Percentiles rank a stretch among this genome's conserved stretches.
Evolutionary conservation across 257 asterid species (phyloP).

Genomic region (Solanum paucissectum): DNA sequence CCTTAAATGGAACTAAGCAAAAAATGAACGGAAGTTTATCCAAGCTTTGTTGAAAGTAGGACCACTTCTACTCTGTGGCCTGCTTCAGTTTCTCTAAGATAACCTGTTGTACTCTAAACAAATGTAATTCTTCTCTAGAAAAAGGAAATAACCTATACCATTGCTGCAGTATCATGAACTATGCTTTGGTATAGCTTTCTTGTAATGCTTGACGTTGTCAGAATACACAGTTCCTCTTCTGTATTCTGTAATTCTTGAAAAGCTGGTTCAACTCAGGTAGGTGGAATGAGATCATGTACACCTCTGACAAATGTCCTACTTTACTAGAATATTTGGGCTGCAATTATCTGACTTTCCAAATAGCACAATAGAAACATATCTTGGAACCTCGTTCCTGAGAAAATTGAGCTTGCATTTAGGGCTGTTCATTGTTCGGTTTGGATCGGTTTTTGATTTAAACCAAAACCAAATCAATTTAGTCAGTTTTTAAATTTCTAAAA

Average conservation of each 20-base stretch:
- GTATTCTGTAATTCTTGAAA: neutral
- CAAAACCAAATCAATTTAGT: too few species aligned
- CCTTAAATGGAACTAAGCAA: neutral
- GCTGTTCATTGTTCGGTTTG: neutral
- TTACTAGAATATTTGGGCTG: neutral
- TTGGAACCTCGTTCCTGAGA: neutral
- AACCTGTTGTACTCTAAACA: neutral
- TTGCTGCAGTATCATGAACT: neutral
- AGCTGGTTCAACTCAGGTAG: neutral
- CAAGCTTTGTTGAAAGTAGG: neutral
- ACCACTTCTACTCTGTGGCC: neutral
- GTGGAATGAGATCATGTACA: neutral
- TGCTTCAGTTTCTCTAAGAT: neutral
- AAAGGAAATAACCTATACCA: neutral
- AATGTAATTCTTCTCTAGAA: neutral
- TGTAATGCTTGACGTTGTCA: neutral
- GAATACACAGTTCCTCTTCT: neutral
- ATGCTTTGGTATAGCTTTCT: neutral
- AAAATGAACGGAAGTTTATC: neutral
- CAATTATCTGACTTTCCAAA: neutral
- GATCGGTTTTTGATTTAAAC: too few species aligned
- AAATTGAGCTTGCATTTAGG: neutral
- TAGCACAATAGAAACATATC: neutral
- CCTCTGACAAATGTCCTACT: neutral
- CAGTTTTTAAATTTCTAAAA: too few species aligned